These are phyloP conservation scores for Suillus alpinus DNA, from an alignment of 768 basidiomycete genomes.

Conservation along the genomic window DNA sequence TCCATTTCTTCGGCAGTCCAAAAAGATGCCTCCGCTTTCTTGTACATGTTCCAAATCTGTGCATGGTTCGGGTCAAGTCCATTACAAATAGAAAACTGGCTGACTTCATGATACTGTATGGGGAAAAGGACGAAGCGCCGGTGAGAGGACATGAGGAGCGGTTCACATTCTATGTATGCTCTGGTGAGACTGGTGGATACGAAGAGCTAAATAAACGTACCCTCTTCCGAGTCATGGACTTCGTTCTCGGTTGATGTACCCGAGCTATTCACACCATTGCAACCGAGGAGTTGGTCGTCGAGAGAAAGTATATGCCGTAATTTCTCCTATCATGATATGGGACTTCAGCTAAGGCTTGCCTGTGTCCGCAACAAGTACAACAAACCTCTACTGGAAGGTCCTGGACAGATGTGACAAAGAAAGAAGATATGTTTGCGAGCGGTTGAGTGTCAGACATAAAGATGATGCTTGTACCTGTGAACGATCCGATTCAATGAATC, in stretches of 20 bases:
- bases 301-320: not conserved
- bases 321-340: not conserved
- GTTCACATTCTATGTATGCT: slow-evolving; percentile 40
- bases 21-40: slow-evolving; percentile 90
- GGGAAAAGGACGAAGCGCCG: slow-evolving; percentile 87
- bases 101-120: slow-evolving; percentile 85
- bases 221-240: not conserved
- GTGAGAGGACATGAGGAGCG: slow-evolving; percentile 68
- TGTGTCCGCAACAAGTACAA: not conserved
- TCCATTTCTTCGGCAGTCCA: slow-evolving; percentile 95
- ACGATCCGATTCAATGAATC: not conserved
- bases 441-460: not conserved
- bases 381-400: not conserved
- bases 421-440: not conserved
- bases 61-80: not conserved
- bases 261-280: not conserved
- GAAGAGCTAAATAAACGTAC: not conserved
- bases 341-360: not conserved
- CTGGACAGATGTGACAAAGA: not conserved
- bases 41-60: slow-evolving; percentile 95
- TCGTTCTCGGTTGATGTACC: not conserved
- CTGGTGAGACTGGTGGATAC: not conserved
- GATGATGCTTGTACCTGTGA: not conserved
- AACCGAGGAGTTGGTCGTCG: not conserved
- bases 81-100: slow-evolving; percentile 14